phyloP scores from a whole-genome alignment of 73 alveolate species.

The Stentor coeruleus region DNA sequence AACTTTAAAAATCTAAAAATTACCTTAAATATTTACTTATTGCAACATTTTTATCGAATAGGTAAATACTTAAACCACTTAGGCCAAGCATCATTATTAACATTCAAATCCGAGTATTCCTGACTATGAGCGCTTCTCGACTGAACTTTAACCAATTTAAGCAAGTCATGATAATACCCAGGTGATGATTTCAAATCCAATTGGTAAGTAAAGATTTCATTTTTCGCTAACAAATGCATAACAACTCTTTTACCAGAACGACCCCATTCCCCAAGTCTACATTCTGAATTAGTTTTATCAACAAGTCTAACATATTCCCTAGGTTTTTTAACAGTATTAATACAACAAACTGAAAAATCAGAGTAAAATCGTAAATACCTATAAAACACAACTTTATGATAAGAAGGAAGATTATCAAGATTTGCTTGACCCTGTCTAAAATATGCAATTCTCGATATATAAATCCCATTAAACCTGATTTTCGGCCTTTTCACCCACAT shows the following conservation, averaged over 20 bases:
- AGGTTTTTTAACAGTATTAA: neutral
- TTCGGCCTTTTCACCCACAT: conserved; percentile 22
- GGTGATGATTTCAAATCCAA: neutral
- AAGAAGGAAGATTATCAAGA: neutral
- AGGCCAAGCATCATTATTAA: conserved; percentile 12
- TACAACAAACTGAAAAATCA: conserved; percentile 7
- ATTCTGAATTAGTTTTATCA: neutral
- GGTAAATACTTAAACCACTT: neutral
- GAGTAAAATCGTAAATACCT: conserved; percentile 9
- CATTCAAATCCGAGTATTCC: neutral
- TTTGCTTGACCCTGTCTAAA: conserved; percentile 11
- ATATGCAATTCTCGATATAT: neutral
- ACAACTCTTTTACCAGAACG: neutral
- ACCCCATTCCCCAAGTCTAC: conserved; percentile 20
- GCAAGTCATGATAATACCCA: neutral
- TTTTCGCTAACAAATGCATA: conserved; percentile 5
- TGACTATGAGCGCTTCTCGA: neutral
- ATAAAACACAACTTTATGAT: conserved; percentile 13
- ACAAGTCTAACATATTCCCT: neutral
- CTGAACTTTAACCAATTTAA: neutral
- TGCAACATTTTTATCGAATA: too few species aligned
- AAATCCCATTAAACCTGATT: conserved; percentile 13
- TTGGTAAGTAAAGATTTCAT: neutral
- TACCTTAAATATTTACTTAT: too few species aligned
- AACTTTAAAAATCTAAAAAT: too few species aligned